Evolutionary conservation across 305 asterid species (phyloP).

Genomic region (Solanum hybrid): DNA sequence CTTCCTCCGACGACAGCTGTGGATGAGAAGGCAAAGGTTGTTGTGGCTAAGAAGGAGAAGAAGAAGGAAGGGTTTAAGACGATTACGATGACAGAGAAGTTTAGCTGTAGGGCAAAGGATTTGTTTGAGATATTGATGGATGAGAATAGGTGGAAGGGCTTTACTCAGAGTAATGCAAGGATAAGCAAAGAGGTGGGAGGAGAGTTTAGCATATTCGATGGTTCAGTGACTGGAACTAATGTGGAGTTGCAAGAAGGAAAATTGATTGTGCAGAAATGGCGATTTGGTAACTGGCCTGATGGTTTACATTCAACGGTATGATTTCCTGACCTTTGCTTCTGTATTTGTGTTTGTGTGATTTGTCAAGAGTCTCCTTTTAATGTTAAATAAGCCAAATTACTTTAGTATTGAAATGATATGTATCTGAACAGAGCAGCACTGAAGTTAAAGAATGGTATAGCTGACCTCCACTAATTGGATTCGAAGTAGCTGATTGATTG

Average conservation of each 20-base stretch:
- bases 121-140: conserved; percentile 89
- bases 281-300: conserved; percentile 94
- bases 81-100: conserved; percentile 80
- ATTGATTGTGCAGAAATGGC: conserved; percentile 84
- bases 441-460: not conserved
- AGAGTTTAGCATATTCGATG: conserved; percentile 74
- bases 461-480: not conserved
- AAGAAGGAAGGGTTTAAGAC: conserved; percentile 85
- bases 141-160: conserved; percentile 97
- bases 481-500: not conserved
- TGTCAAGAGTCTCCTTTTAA: not conserved
- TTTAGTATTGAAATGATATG: not conserved
- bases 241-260: conserved; percentile 80
- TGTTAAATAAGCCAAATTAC: not conserved
- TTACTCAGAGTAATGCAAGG: conserved; percentile 86
- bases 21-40: not conserved
- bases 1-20: not conserved
- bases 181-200: conserved; percentile 85
- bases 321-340: not conserved
- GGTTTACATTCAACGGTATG: conserved; percentile 73
- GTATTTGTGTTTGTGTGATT: not conserved
- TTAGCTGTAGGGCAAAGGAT: conserved; percentile 65
- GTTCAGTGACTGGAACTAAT: conserved; percentile 55
- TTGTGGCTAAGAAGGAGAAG: conserved; percentile 42
- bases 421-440: not conserved